These are phyloP conservation scores for Quercus phellos DNA, from an alignment of 331 rosid species.

Conservation along the genomic window DNA sequence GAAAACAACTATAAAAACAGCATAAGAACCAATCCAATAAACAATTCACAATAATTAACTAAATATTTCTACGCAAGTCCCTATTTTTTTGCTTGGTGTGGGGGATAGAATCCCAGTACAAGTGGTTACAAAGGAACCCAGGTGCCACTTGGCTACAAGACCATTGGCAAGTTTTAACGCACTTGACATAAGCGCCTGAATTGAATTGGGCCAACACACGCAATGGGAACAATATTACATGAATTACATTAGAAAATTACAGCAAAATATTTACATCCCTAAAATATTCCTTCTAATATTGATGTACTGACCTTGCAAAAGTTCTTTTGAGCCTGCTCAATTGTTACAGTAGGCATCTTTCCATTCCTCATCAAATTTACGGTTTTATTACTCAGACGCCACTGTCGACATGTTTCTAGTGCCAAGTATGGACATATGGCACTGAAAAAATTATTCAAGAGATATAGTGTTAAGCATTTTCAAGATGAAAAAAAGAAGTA, in stretches of 20 bases:
- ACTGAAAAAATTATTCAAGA: constrained; percentile 41
- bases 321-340: constrained; percentile 99
- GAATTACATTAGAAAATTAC: too few species aligned
- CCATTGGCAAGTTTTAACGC: background rate
- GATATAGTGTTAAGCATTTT: constrained; percentile 7
- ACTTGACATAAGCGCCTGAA: background rate
- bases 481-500: constrained; percentile 14
- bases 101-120: too few species aligned
- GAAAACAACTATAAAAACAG: background rate
- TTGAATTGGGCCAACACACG: background rate
- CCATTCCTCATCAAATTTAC: constrained; percentile 94
- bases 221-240: background rate
- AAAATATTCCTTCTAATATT: background rate
- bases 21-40: background rate
- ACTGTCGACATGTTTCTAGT: constrained; percentile 94
- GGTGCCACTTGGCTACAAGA: too few species aligned
- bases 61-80: background rate
- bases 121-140: too few species aligned
- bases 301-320: constrained; percentile 67
- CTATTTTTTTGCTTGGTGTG: background rate
- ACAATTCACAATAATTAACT: background rate
- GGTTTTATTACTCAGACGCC: constrained; percentile 96
- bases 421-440: constrained; percentile 99
- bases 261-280: too few species aligned
- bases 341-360: constrained; percentile 95